A percentile compares a stretch with the other conserved stretches of the same genome.
These are phyloP conservation scores for Lyophyllum shimeji DNA, from an alignment of 768 basidiomycete genomes.

Conservation along the genomic window DNA sequence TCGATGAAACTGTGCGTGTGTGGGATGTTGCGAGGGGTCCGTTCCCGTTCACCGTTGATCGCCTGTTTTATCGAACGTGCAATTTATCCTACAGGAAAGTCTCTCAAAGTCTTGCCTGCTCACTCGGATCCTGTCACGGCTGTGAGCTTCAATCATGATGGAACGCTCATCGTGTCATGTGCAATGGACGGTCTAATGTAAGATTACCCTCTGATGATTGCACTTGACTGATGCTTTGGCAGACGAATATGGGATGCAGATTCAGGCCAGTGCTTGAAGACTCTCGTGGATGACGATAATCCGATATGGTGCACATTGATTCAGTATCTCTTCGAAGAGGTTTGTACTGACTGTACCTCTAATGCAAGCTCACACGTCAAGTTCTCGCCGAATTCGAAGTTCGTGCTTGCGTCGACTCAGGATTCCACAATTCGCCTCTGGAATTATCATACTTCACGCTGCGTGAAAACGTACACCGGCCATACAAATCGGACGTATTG, in stretches of 20 bases:
- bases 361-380: constrained; percentile 72
- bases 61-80: not conserved
- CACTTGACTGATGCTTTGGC: constrained; percentile 8
- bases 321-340: not conserved
- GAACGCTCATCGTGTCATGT: constrained; percentile 90
- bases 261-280: constrained; percentile 97
- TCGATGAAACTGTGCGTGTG: constrained; percentile 94
- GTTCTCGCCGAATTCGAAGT: constrained; percentile 92
- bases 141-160: constrained; percentile 92
- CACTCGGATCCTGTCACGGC: constrained; percentile 97
- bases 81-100: constrained; percentile 54
- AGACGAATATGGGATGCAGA: constrained; percentile 98
- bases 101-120: constrained; percentile 87
- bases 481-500: constrained; percentile 87
- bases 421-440: constrained; percentile 94
- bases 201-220: constrained; percentile 25
- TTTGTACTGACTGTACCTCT: constrained; percentile 8
- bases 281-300: constrained; percentile 94
- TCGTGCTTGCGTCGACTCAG: constrained; percentile 87
- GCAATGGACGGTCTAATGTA: constrained; percentile 98
- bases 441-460: constrained; percentile 89
- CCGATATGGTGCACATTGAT: constrained; percentile 70
- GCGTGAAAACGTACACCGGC: constrained; percentile 90
- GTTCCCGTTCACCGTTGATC: too few relatives aligned
- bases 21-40: constrained; percentile 93